These are phyloP conservation scores for Brettanomyces sp. DNA, from an alignment of 805 yeast genomes.

Conservation along the genomic window DNA sequence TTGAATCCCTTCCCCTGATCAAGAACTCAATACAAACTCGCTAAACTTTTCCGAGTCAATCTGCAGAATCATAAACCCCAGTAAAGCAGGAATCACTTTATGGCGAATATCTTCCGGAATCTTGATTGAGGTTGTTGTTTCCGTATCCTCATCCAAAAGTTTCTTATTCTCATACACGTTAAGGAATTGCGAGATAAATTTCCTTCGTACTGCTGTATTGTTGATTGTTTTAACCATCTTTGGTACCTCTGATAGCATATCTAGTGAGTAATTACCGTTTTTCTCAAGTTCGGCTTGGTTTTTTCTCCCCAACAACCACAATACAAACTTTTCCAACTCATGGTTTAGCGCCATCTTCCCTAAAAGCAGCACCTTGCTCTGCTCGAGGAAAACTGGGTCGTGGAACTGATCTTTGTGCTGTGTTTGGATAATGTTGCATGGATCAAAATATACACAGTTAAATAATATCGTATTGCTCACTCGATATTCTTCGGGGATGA, in stretches of 20 bases:
- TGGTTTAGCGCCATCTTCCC: conserved; percentile 6
- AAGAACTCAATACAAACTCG: conserved; percentile 21
- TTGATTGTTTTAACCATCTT: conserved; percentile 2
- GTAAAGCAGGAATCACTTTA: conserved; percentile 12
- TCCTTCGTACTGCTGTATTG: conserved; percentile 6
- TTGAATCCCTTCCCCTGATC: conserved; percentile 15
- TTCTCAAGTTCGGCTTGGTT: not conserved
- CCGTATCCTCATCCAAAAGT: not conserved
- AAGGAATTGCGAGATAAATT: conserved; percentile 17
- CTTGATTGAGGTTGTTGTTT: conserved; percentile 8
- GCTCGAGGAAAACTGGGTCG: conserved; percentile 5
- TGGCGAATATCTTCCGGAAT: conserved; percentile 12
- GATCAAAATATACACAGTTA: conserved; percentile 13
- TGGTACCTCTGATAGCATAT: conserved; percentile 3
- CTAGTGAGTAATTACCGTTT: not conserved
- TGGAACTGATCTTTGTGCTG: conserved; percentile 5
- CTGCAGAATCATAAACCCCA: conserved; percentile 20
- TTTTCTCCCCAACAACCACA: not conserved
- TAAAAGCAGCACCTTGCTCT: conserved; percentile 4
- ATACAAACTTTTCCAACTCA: not conserved
- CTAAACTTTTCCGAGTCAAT: conserved; percentile 11
- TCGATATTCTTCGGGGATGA: conserved; percentile 16
- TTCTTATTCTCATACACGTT: conserved; percentile 3
- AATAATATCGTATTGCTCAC: conserved; percentile 13
- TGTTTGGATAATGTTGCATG: conserved; percentile 3